Conservation (phyloP, 306 rosid genomes). For the Cicer chorassanicum region DNA sequence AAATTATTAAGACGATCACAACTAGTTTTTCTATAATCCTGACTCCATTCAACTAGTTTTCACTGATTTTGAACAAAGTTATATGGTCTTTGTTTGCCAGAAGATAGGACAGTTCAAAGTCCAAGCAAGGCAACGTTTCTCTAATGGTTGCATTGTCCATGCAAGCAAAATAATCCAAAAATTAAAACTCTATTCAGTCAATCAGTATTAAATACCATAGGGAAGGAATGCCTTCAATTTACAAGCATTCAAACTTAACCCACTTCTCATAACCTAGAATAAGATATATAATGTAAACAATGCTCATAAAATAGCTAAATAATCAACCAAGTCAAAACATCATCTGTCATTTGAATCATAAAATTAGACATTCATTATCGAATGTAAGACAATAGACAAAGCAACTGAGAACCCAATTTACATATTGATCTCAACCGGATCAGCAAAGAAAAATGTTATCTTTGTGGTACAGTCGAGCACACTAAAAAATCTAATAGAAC, state of each 20-base stretch:
- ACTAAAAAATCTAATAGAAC: constrained; percentile 37
- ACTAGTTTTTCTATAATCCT: too few species aligned
- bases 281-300: neutral
- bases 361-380: constrained; percentile 39
- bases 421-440: constrained; percentile 42
- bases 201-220: too few species aligned
- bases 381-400: constrained; percentile 33
- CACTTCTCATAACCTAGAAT: neutral
- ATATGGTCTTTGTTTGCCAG: too few species aligned
- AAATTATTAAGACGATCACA: too few species aligned
- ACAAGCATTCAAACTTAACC: neutral
- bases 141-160: too few species aligned
- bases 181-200: too few species aligned
- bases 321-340: constrained; percentile 33
- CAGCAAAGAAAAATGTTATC: constrained; percentile 25
- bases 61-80: too few species aligned
- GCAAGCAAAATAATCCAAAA: too few species aligned
- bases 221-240: too few species aligned
- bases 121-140: too few species aligned
- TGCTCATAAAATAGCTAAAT: neutral
- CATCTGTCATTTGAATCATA: constrained; percentile 26
- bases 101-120: too few species aligned
- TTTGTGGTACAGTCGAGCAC: constrained; percentile 23
- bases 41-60: too few species aligned
- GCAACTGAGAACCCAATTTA: constrained; percentile 47